Percentiles rank a stretch among this genome's conserved stretches.
These are phyloP conservation scores for Sungouiozyma ichnusensis DNA, from an alignment of 805 yeast species.

Conservation along the genomic window DNA sequence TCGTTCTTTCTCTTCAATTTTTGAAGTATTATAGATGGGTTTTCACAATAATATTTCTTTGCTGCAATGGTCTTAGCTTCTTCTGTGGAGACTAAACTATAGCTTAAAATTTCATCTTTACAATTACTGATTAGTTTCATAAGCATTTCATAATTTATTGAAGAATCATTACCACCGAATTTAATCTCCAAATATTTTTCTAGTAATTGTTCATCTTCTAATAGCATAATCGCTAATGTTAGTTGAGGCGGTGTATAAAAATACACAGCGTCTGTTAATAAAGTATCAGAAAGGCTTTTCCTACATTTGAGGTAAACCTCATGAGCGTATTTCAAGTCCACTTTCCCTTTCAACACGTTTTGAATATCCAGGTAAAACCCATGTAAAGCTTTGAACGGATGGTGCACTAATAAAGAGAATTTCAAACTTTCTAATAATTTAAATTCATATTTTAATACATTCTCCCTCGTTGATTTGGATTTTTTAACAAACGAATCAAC, in stretches of 20 bases:
- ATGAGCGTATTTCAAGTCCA: slow-evolving; percentile 52
- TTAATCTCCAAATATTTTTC: slow-evolving; percentile 59
- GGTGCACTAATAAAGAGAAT: slow-evolving; percentile 79
- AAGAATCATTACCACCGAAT: slow-evolving; percentile 30
- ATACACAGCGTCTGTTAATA: slow-evolving; percentile 67
- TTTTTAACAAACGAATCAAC: slow-evolving; percentile 68
- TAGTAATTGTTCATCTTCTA: slow-evolving; percentile 51
- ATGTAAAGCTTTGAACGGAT: slow-evolving; percentile 80
- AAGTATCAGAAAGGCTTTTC: slow-evolving; percentile 51
- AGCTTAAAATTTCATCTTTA: slow-evolving; percentile 33
- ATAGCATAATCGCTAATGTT: slow-evolving; percentile 75
- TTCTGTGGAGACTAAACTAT: slow-evolving; percentile 42
- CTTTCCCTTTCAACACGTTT: slow-evolving; percentile 34
- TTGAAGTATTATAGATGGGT: slow-evolving; percentile 45
- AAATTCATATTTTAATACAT: slow-evolving; percentile 73
- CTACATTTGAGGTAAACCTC: slow-evolving; percentile 62
- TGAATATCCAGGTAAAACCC: slow-evolving; percentile 93
- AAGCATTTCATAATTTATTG: slow-evolving; percentile 33
- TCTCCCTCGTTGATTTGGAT: slow-evolving; percentile 55
- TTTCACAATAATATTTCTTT: slow-evolving; percentile 51
- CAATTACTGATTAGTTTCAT: slow-evolving; percentile 40
- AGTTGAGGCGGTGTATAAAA: slow-evolving; percentile 90
- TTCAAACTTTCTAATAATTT: slow-evolving; percentile 58
- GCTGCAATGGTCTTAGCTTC: slow-evolving; percentile 54
- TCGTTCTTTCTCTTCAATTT: slow-evolving; percentile 39